A percentile compares a stretch with the other conserved stretches of the same genome.
Evolutionary conservation across 441 rosid genomes (phyloP).

Genomic region (Corymbia citriodora): DNA sequence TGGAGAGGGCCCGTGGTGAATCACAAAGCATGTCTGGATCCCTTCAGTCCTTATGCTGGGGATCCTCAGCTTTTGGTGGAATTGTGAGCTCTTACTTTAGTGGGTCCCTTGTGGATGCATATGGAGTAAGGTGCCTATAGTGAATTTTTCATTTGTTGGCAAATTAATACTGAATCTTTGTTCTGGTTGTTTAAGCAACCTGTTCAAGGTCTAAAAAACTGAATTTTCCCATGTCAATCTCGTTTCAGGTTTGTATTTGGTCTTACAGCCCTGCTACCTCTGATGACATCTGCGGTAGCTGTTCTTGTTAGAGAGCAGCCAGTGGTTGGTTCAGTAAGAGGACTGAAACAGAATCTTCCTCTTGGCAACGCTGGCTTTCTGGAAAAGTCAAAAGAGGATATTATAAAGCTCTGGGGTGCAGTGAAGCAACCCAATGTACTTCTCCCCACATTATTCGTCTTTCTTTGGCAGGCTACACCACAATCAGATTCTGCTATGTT

Average conservation of each 20-base stretch:
- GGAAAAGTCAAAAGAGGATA: constrained; percentile 58
- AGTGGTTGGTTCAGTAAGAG: constrained; percentile 35
- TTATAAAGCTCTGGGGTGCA: constrained; percentile 68
- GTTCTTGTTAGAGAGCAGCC: constrained; percentile 84
- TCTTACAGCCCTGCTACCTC: constrained; percentile 76
- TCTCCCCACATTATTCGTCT: constrained; percentile 82
- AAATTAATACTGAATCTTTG: background rate
- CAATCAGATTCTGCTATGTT: constrained; percentile 98
- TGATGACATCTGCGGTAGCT: constrained; percentile 89
- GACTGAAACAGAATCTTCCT: constrained; percentile 24
- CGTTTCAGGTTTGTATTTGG: constrained; percentile 90
- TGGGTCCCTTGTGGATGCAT: constrained; percentile 83
- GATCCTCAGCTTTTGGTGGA: constrained; percentile 98
- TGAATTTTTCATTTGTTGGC: background rate
- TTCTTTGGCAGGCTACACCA: constrained; percentile 98
- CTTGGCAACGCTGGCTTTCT: constrained; percentile 41
- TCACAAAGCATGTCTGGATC: constrained; percentile 92
- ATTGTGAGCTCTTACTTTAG: constrained; percentile 95
- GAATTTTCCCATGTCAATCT: background rate
- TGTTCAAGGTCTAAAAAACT: background rate
- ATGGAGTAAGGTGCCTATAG: constrained; percentile 75
- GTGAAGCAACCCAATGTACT: constrained; percentile 77
- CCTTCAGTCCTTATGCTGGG: constrained; percentile 96
- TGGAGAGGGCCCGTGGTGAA: constrained; percentile 98
- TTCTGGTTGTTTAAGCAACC: background rate